Percentiles rank a stretch among this genome's conserved stretches.
phyloP scores from a whole-genome alignment of 2,329 filamentous ascomycete species.

The Apiospora rasikravindrae region DNA sequence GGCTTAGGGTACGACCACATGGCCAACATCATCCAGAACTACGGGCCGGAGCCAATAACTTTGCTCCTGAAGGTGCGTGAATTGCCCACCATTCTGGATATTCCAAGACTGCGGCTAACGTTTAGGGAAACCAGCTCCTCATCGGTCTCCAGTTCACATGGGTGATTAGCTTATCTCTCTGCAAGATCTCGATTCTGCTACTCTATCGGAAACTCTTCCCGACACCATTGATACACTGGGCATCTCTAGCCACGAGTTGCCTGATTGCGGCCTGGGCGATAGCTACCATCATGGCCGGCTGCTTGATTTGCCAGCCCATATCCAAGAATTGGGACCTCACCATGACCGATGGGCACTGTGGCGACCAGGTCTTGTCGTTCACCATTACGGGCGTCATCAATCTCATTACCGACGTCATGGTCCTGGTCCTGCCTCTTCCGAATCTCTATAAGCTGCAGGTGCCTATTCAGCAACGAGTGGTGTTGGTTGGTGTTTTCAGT shows the following conservation, averaged over 20 bases:
- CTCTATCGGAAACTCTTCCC: slow-evolving; percentile 20
- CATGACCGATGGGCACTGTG: slow-evolving; percentile 19
- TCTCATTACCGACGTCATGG: slow-evolving; percentile 22
- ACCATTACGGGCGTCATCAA: slow-evolving; percentile 19
- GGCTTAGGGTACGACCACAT: neutral
- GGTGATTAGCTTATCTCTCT: slow-evolving; percentile 19
- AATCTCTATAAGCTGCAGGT: slow-evolving; percentile 11
- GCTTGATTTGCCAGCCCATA: slow-evolving; percentile 21
- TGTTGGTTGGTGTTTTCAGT: slow-evolving; percentile 17
- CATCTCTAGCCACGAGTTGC: neutral
- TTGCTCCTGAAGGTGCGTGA: neutral
- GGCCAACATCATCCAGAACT: neutral
- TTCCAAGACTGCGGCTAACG: neutral
- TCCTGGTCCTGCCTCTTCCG: slow-evolving; percentile 17
- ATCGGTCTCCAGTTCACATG: slow-evolving; percentile 14
- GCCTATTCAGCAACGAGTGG: slow-evolving; percentile 1
- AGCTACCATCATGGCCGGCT: slow-evolving; percentile 7
- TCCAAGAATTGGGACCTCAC: slow-evolving; percentile 21
- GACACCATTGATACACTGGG: neutral
- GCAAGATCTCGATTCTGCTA: slow-evolving; percentile 22
- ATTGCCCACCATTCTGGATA: neutral
- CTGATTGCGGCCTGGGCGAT: slow-evolving; percentile 11
- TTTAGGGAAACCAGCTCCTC: neutral
- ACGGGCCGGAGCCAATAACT: neutral
- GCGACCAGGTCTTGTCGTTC: slow-evolving; percentile 1